Percentiles rank a stretch among this genome's conserved stretches.
Conservation (phyloP, 148 eudicot species). For the Camellia japonica region DNA sequence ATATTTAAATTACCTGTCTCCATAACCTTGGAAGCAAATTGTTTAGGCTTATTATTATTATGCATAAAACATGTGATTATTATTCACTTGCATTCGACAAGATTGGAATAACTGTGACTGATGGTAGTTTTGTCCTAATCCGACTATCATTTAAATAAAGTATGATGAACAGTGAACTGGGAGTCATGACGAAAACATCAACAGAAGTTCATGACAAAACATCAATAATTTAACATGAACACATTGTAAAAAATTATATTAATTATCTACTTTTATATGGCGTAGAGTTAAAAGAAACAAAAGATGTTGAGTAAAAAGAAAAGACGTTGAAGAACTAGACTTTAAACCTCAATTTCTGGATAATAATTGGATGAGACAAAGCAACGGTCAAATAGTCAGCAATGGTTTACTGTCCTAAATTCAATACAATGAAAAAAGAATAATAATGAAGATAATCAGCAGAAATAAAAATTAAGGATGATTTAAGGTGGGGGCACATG, state of each 20-base stretch:
- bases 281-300: background rate
- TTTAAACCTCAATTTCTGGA: background rate
- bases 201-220: constrained; percentile 2
- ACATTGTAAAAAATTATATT: background rate
- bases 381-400: constrained; percentile 34
- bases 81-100: background rate
- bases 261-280: background rate
- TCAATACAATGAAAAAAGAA: background rate
- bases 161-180: background rate
- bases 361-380: constrained; percentile 15
- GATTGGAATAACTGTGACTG: background rate
- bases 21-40: background rate
- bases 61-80: background rate
- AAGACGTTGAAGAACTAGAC: background rate
- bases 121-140: background rate
- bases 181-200: background rate
- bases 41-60: background rate
- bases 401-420: background rate
- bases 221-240: constrained; percentile 20
- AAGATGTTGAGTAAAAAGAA: background rate
- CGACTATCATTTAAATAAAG: constrained; percentile 4
- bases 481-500: background rate
- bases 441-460: background rate
- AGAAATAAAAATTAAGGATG: background rate
- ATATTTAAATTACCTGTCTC: too few relatives aligned